A percentile compares a stretch with the other conserved stretches of the same genome.
phyloP scores from a whole-genome alignment of 2,329 filamentous ascomycete species.

The Fusarium humuli region DNA sequence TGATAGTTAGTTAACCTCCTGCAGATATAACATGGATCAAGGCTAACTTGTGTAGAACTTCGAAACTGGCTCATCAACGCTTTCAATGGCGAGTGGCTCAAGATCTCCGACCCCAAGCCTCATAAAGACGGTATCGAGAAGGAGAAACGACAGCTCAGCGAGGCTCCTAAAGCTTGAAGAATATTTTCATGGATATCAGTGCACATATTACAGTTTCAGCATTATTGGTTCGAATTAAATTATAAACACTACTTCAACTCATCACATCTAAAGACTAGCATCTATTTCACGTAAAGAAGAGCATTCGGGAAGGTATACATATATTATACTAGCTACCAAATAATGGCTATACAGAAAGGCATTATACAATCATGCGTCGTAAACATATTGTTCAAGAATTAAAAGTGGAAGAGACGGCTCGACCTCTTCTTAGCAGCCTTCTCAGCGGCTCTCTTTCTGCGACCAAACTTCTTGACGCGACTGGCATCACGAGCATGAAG shows the following conservation, averaged over 20 bases:
- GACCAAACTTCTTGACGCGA: constrained; percentile 62
- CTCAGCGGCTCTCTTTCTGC: constrained; percentile 31
- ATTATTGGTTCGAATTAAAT: neutral
- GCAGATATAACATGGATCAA: neutral
- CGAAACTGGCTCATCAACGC: constrained; percentile 95
- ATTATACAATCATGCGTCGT: constrained; percentile 9
- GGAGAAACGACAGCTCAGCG: constrained; percentile 31
- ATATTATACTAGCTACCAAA: neutral
- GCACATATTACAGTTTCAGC: neutral
- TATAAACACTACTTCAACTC: neutral
- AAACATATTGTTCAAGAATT: neutral
- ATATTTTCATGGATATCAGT: neutral
- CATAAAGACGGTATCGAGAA: constrained; percentile 46
- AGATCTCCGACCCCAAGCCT: constrained; percentile 64
- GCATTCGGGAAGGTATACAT: neutral
- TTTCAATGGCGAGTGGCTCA: constrained; percentile 95
- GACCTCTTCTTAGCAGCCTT: constrained; percentile 30
- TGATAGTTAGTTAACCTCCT: constrained; percentile 74
- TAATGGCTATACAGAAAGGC: constrained; percentile 1
- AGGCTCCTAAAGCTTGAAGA: neutral
- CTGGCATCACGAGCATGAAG: constrained; percentile 58
- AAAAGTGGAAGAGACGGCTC: constrained; percentile 22
- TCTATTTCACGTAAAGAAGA: neutral
- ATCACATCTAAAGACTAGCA: neutral
- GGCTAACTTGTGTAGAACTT: constrained; percentile 66